These are phyloP conservation scores for Nemania serpens DNA, from an alignment of 2,329 filamentous ascomycete species.

Conservation along the genomic window DNA sequence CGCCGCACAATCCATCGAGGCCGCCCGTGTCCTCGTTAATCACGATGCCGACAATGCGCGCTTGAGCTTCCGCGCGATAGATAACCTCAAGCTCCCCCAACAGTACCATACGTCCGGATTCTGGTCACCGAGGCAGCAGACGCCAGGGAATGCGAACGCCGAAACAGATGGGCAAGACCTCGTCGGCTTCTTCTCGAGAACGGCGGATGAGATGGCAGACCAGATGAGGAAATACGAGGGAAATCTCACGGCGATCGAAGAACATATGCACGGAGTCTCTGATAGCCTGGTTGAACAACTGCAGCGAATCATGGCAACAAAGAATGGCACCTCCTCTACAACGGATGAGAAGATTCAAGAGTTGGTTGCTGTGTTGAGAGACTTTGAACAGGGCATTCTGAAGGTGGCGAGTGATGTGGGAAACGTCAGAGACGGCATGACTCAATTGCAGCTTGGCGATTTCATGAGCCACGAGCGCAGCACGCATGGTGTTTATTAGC, in stretches of 20 bases:
- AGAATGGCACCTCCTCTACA: constrained; percentile 43
- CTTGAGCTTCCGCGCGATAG: constrained; percentile 51
- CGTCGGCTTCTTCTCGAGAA: constrained; percentile 66
- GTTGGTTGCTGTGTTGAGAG: constrained; percentile 63
- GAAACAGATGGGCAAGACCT: constrained; percentile 62
- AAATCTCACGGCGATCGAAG: constrained; percentile 67
- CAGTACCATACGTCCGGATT: constrained; percentile 55
- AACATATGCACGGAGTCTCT: constrained; percentile 67
- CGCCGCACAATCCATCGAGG: constrained; percentile 50
- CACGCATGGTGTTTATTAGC: constrained; percentile 39
- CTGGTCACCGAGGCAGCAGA: constrained; percentile 46
- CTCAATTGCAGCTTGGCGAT: constrained; percentile 59
- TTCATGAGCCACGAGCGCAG: constrained; percentile 44
- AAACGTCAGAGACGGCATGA: constrained; percentile 62
- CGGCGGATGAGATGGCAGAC: constrained; percentile 64
- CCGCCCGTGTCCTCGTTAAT: constrained; percentile 48
- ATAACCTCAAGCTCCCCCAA: constrained; percentile 53
- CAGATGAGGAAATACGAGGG: constrained; percentile 62
- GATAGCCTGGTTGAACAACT: constrained; percentile 63
- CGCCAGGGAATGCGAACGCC: constrained; percentile 49
- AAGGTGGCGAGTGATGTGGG: constrained; percentile 66
- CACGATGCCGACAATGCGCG: constrained; percentile 49
- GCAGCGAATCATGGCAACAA: constrained; percentile 55
- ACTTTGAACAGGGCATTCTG: constrained; percentile 68
- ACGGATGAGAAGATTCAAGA: constrained; percentile 54